These are phyloP conservation scores for Septoria linicola DNA, from an alignment of 2,329 filamentous ascomycete species.

Conservation along the genomic window DNA sequence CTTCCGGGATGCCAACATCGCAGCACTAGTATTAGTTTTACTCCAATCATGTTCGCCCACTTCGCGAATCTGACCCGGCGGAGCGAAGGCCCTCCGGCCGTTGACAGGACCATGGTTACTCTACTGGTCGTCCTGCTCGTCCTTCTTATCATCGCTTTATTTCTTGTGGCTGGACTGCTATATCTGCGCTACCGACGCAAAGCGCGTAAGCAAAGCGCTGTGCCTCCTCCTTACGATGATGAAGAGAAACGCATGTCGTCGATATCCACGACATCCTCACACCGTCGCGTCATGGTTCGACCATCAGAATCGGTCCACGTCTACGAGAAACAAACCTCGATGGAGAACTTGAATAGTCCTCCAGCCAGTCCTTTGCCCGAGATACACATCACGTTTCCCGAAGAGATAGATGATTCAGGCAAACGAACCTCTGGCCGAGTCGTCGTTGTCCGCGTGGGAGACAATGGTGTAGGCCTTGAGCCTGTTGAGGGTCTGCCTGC, in stretches of 20 bases:
- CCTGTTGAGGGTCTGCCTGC: constrained; percentile 79
- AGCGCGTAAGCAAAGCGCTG: constrained; percentile 48
- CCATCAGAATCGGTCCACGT: constrained; percentile 67
- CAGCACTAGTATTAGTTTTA: constrained; percentile 8
- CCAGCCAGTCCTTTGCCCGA: constrained; percentile 81
- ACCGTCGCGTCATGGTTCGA: constrained; percentile 59
- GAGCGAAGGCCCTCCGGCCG: constrained; percentile 41
- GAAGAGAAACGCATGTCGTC: constrained; percentile 57
- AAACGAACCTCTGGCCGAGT: constrained; percentile 81
- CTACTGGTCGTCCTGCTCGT: constrained; percentile 77
- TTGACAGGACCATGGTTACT: constrained; percentile 66
- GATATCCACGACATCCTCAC: constrained; percentile 45
- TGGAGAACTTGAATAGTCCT: constrained; percentile 71
- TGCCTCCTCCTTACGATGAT: constrained; percentile 62
- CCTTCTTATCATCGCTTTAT: constrained; percentile 70
- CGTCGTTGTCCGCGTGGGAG: constrained; percentile 86
- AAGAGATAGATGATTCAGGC: constrained; percentile 83
- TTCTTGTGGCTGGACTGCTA: constrained; percentile 67
- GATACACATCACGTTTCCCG: constrained; percentile 97
- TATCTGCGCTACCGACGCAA: constrained; percentile 68
- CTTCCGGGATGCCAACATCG: constrained; percentile 7
- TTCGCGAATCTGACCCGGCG: constrained; percentile 53
- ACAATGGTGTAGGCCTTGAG: constrained; percentile 84
- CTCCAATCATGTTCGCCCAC: constrained; percentile 37
- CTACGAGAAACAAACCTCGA: constrained; percentile 76